phyloP scores from a whole-genome alignment of 2,329 filamentous ascomycete genomes.

The Colletotrichum lindemuthianum region DNA sequence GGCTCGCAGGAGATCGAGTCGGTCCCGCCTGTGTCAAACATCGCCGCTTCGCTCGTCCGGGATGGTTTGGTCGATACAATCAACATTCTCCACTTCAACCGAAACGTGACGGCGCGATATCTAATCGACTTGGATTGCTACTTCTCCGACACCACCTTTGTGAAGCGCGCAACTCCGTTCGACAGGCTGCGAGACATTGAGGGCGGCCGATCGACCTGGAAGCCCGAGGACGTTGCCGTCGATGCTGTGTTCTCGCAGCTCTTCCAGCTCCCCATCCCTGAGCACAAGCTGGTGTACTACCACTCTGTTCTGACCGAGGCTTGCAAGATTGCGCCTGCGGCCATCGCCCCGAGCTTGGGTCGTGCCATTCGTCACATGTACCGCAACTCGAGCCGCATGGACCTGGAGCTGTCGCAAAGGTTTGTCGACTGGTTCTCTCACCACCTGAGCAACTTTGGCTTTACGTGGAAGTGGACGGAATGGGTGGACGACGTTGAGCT shows the following conservation, averaged over 20 bases:
- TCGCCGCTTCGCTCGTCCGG: conserved; percentile 84
- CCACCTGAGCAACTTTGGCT: conserved; percentile 98
- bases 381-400: conserved; percentile 81
- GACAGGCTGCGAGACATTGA: conserved; percentile 83
- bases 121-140: conserved; percentile 96
- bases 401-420: conserved; percentile 85
- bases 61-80: conserved; percentile 92
- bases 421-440: conserved; percentile 99
- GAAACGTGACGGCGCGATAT: conserved; percentile 85
- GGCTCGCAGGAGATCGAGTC: conserved; percentile 87
- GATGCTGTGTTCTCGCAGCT: conserved; percentile 97
- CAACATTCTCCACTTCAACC: conserved; percentile 93
- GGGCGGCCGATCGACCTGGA: conserved; percentile 81
- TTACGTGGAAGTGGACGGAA: conserved; percentile 99
- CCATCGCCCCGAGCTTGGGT: conserved; percentile 94
- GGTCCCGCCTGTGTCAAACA: conserved; percentile 79
- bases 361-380: conserved; percentile 94
- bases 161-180: conserved; percentile 92
- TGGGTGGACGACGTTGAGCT: conserved; percentile 90
- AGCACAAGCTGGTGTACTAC: conserved; percentile 97
- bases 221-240: conserved; percentile 96
- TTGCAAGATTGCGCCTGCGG: conserved; percentile 94
- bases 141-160: conserved; percentile 88
- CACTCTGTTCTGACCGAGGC: conserved; percentile 94
- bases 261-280: conserved; percentile 84